phyloP scores from a whole-genome alignment of 768 basidiomycete species.

The Phaeotremella skinneri region DNA sequence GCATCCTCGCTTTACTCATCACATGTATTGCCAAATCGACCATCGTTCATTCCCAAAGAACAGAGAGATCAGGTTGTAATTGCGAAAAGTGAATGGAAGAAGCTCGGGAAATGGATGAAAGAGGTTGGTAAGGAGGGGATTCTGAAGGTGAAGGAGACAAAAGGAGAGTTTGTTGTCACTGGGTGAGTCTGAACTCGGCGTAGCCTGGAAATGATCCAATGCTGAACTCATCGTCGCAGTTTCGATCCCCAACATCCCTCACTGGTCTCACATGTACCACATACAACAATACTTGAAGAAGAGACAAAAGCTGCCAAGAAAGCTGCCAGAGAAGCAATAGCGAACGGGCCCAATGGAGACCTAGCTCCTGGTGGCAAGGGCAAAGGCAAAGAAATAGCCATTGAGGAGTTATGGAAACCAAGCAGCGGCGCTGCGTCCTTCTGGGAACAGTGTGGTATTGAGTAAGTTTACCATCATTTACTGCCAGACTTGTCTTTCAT shows the following conservation, averaged over 20 bases:
- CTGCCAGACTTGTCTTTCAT: background rate
- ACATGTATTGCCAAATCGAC: constrained; percentile 75
- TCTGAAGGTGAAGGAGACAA: constrained; percentile 67
- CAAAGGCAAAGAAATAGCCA: constrained; percentile 58
- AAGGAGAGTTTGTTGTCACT: constrained; percentile 38
- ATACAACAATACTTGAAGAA: constrained; percentile 65
- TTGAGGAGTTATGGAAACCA: constrained; percentile 76
- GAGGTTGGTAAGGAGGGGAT: constrained; percentile 69
- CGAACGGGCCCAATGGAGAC: background rate
- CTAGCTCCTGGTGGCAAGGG: constrained; percentile 36
- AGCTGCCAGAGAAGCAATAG: constrained; percentile 60
- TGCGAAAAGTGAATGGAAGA: constrained; percentile 76
- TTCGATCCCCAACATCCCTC: constrained; percentile 61
- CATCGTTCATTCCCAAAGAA: constrained; percentile 59
- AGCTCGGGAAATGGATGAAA: constrained; percentile 76
- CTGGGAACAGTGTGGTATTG: constrained; percentile 64
- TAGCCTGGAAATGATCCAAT: background rate
- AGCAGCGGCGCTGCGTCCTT: constrained; percentile 60
- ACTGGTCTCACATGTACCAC: constrained; percentile 58
- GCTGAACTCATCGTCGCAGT: constrained; percentile 51
- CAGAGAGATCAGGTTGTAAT: constrained; percentile 55
- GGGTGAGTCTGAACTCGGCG: constrained; percentile 1
- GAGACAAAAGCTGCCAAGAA: constrained; percentile 65
- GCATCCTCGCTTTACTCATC: constrained; percentile 73
- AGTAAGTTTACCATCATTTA: constrained; percentile 55